Conservation (phyloP, 2,329 filamentous ascomycete genomes). For the Nemania abortiva region DNA sequence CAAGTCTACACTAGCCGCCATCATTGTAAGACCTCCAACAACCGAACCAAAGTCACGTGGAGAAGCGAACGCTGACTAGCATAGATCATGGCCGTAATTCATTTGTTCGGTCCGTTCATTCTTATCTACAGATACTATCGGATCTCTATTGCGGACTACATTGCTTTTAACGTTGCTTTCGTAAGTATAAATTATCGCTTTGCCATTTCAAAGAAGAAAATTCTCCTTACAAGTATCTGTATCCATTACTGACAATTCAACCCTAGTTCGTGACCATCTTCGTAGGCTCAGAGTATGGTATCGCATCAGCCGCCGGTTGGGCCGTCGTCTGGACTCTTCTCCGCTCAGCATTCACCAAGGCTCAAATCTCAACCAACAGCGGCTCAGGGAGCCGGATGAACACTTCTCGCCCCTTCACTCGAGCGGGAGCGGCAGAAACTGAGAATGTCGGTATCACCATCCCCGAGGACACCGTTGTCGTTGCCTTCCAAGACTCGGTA, state of each 20-base stretch:
- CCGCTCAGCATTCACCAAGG: conserved; percentile 64
- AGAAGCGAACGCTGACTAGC: background rate
- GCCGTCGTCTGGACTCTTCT: conserved; percentile 72
- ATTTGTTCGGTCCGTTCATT: conserved; percentile 68
- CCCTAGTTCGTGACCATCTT: conserved; percentile 70
- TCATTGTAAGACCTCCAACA: conserved; percentile 61
- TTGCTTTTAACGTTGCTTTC: conserved; percentile 72
- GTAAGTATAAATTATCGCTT: conserved; percentile 30
- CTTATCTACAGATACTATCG: conserved; percentile 74
- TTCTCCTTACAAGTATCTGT: background rate
- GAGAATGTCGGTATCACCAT: conserved; percentile 48
- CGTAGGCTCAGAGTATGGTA: conserved; percentile 69
- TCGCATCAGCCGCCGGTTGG: conserved; percentile 71
- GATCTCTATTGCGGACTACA: conserved; percentile 73
- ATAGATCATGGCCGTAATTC: conserved; percentile 71
- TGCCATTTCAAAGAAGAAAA: background rate
- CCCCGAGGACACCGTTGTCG: conserved; percentile 65
- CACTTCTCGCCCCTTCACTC: conserved; percentile 47
- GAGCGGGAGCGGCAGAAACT: conserved; percentile 24
- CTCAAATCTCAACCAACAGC: conserved; percentile 31
- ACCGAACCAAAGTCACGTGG: conserved; percentile 16
- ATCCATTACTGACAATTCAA: conserved; percentile 1
- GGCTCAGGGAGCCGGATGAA: conserved; percentile 22
- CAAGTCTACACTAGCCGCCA: conserved; percentile 72
- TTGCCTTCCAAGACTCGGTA: conserved; percentile 68